These are phyloP conservation scores for Phaeolepiota aurea DNA, from an alignment of 768 basidiomycete genomes.

Conservation along the genomic window DNA sequence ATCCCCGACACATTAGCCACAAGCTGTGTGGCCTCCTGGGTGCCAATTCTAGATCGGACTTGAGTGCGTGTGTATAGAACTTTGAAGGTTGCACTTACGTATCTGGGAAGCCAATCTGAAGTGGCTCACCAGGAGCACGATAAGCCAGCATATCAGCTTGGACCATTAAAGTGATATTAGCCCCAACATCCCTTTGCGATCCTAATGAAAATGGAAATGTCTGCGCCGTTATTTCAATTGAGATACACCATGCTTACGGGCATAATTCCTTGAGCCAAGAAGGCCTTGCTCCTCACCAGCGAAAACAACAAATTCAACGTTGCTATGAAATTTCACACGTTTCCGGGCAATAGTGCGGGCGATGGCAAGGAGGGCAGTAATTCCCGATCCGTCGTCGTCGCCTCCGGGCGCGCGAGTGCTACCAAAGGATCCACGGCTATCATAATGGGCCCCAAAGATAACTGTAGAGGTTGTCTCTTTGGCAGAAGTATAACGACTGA, in stretches of 20 bases:
- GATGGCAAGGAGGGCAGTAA: constrained; percentile 69
- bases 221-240: neutral
- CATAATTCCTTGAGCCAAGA: constrained; percentile 70
- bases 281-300: constrained; percentile 92
- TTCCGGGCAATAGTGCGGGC: constrained; percentile 65
- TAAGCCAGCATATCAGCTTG: constrained; percentile 94
- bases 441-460: constrained; percentile 82
- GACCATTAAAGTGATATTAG: constrained; percentile 74
- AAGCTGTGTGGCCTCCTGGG: constrained; percentile 66
- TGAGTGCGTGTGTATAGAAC: neutral
- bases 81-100: constrained; percentile 31
- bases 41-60: constrained; percentile 52
- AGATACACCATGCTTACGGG: constrained; percentile 40
- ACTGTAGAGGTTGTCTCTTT: constrained; percentile 54
- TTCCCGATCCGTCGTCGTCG: constrained; percentile 48
- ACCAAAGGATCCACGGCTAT: constrained; percentile 87
- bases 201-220: constrained; percentile 27
- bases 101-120: constrained; percentile 76
- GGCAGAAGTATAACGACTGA: constrained; percentile 51
- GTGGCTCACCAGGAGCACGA: constrained; percentile 67
- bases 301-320: constrained; percentile 77
- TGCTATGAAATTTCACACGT: constrained; percentile 61
- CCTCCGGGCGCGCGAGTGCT: constrained; percentile 52
- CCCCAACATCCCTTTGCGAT: constrained; percentile 45
- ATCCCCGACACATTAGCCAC: constrained; percentile 68